These are phyloP conservation scores for apple (Malus domestica) DNA, from an alignment of 306 rosid genomes.

Conservation along the genomic window DNA sequence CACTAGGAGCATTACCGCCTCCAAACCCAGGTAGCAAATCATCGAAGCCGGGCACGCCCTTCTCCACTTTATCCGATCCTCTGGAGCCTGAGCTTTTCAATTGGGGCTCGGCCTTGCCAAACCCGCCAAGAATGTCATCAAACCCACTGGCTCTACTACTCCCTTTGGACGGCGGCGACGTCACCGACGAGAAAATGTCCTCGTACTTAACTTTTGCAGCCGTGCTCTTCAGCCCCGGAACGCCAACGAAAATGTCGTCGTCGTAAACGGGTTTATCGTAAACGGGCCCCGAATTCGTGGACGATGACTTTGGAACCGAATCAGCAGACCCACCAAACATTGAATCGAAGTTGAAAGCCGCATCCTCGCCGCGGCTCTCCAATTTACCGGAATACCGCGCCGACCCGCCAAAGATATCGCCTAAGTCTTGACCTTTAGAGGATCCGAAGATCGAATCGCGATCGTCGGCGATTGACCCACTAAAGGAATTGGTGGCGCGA, in stretches of 20 bases:
- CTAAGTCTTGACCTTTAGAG: constrained; percentile 40
- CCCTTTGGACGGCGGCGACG: constrained; percentile 36
- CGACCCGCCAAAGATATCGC: constrained; percentile 48
- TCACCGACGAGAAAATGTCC: constrained; percentile 44
- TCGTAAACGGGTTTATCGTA: constrained; percentile 78
- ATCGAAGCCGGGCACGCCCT: constrained; percentile 45
- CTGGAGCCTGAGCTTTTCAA: constrained; percentile 41
- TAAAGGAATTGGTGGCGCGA: constrained; percentile 32
- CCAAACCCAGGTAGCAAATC: constrained; percentile 88
- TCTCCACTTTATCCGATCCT: constrained; percentile 42
- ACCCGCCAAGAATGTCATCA: constrained; percentile 80
- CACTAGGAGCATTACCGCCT: constrained; percentile 35
- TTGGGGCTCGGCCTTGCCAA: constrained; percentile 54
- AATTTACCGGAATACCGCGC: constrained; percentile 35
- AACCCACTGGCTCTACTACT: constrained; percentile 41
- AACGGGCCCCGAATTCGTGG: constrained; percentile 44
- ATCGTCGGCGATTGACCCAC: constrained; percentile 35
- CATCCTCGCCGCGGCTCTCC: constrained; percentile 26
- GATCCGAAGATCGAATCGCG: constrained; percentile 48
- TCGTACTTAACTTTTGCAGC: constrained; percentile 42
- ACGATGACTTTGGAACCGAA: constrained; percentile 35
- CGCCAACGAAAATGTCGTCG: constrained; percentile 81
- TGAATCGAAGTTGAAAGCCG: constrained; percentile 57
- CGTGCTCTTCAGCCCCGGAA: constrained; percentile 74
- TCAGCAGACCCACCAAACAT: constrained; percentile 34